A percentile compares a stretch with the other conserved stretches of the same genome.
phyloP scores from a whole-genome alignment of 2,329 filamentous ascomycete genomes.

The Trichoderma brevicompactum region DNA sequence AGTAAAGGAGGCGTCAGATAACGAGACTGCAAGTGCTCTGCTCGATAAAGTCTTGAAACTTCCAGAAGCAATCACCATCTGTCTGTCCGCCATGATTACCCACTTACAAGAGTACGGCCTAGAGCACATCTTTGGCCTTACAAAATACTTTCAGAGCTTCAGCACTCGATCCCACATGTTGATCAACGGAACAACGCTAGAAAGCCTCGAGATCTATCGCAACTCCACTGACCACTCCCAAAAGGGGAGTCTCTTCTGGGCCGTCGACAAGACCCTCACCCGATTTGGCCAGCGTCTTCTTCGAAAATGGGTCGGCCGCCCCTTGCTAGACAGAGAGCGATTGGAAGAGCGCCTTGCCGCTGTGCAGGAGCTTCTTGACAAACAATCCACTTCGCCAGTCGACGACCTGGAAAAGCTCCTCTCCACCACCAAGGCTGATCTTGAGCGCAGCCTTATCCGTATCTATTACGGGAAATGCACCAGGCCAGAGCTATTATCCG shows the following conservation, averaged over 20 bases:
- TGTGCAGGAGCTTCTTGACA: conserved; percentile 81
- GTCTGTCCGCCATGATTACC: conserved; percentile 93
- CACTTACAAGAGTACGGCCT: conserved; percentile 91
- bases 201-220: conserved; percentile 92
- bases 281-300: conserved; percentile 86
- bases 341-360: conserved; percentile 81
- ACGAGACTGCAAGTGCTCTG: conserved; percentile 64
- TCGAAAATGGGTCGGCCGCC: conserved; percentile 92
- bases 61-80: conserved; percentile 84
- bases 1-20: conserved; percentile 64
- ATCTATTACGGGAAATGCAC: conserved; percentile 98
- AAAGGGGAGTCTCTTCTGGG: conserved; percentile 93
- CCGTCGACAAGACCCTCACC: conserved; percentile 88
- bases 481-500: conserved; percentile 81
- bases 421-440: conserved; percentile 72
- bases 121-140: conserved; percentile 93
- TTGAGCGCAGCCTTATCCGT: conserved; percentile 90
- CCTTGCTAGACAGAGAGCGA: conserved; percentile 73
- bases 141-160: conserved; percentile 96
- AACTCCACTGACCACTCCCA: conserved; percentile 87
- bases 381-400: conserved; percentile 66
- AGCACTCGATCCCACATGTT: conserved; percentile 94
- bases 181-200: conserved; percentile 90
- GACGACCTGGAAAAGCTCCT: conserved; percentile 77
- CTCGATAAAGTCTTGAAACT: conserved; percentile 86